Evolutionary conservation across 306 rosid species (phyloP).

Genomic region (Trifolium repens): DNA sequence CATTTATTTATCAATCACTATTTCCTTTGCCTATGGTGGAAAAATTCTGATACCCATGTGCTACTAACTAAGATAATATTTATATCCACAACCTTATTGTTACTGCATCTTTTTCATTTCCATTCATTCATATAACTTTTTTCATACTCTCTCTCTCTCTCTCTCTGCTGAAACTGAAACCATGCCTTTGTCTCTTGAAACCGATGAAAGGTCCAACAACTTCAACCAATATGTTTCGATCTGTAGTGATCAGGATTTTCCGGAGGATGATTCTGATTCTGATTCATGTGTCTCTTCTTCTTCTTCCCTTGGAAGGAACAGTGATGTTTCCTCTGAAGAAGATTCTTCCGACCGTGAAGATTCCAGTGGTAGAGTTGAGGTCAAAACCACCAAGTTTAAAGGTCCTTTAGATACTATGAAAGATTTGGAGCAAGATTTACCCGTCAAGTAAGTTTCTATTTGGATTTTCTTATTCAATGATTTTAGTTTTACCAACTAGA

Average conservation of each 20-base stretch:
- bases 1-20: background rate
- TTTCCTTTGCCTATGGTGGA: conserved; percentile 31
- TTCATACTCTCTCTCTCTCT: background rate
- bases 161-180: conserved; percentile 36
- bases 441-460: conserved; percentile 58
- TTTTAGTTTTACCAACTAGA: background rate
- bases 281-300: conserved; percentile 69
- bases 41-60: conserved; percentile 64
- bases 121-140: background rate
- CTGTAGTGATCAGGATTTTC: conserved; percentile 55
- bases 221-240: conserved; percentile 53
- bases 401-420: conserved; percentile 69
- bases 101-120: conserved; percentile 19
- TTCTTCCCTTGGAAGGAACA: conserved; percentile 71
- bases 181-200: conserved; percentile 60
- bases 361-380: conserved; percentile 54
- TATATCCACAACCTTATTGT: conserved; percentile 35
- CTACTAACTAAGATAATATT: conserved; percentile 33
- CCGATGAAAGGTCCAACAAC: conserved; percentile 45
- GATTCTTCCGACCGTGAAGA: conserved; percentile 64
- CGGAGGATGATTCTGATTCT: conserved; percentile 51
- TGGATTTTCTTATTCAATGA: background rate
- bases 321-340: conserved; percentile 53
- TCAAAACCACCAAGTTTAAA: conserved; percentile 63
- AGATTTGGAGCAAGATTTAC: conserved; percentile 70